Evolutionary conservation across 148 eudicot genomes (phyloP).

Genomic region (Chenopodium berlandieri): DNA sequence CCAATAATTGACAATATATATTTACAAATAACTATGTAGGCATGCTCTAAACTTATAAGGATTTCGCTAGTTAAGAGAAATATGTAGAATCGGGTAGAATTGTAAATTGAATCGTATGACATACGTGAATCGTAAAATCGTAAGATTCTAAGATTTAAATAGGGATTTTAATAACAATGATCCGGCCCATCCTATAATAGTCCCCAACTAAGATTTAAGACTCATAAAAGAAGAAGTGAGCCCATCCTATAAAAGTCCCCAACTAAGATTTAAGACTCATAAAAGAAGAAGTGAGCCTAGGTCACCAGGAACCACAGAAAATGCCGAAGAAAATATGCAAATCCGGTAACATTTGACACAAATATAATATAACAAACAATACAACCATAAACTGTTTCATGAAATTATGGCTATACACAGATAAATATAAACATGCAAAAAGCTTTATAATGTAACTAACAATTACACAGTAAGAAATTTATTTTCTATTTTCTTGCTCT

Average conservation of each 20-base stretch:
- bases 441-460: neutral
- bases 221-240: neutral
- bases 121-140: too few relatives aligned
- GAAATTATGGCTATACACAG: neutral
- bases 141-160: too few relatives aligned
- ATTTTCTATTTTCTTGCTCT: neutral
- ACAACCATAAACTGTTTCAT: neutral
- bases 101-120: too few relatives aligned
- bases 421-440: neutral
- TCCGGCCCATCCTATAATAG: neutral
- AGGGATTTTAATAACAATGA: too few relatives aligned
- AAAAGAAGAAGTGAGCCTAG: neutral
- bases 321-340: neutral
- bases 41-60: too few relatives aligned
- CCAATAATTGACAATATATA: too few relatives aligned
- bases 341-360: neutral
- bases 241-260: neutral
- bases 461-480: neutral
- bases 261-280: neutral
- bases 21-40: too few relatives aligned
- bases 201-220: neutral
- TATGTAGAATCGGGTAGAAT: too few relatives aligned
- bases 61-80: too few relatives aligned
- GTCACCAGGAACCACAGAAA: neutral
- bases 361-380: neutral